Percentiles rank a stretch among this genome's conserved stretches.
These are phyloP conservation scores for Cryphonectria nitschkei DNA, from an alignment of 2,329 filamentous ascomycete species.

Conservation along the genomic window DNA sequence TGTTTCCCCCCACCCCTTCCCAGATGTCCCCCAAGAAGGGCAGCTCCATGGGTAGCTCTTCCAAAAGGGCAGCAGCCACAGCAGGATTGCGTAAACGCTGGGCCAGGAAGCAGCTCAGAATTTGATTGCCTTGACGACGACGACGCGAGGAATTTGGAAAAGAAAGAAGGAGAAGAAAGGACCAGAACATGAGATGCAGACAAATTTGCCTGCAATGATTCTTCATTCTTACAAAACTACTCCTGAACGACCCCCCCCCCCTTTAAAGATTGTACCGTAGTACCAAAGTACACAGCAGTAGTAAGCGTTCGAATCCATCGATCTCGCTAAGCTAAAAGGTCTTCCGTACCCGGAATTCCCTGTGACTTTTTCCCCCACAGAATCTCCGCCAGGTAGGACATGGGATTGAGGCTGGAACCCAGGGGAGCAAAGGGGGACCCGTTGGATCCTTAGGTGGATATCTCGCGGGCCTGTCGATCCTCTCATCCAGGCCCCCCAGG, in stretches of 20 bases:
- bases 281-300: too few relatives aligned
- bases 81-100: background rate
- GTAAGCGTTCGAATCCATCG: slow-evolving; percentile 11
- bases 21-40: background rate
- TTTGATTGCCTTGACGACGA: background rate
- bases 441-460: background rate
- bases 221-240: background rate
- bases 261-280: background rate
- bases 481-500: background rate
- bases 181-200: background rate
- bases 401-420: slow-evolving; percentile 6
- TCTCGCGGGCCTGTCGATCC: slow-evolving; percentile 6
- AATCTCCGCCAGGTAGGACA: slow-evolving; percentile 9
- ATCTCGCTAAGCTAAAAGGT: slow-evolving; percentile 10
- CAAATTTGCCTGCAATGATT: background rate
- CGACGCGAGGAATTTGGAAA: background rate
- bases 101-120: background rate
- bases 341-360: background rate
- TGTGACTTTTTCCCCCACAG: slow-evolving; percentile 1
- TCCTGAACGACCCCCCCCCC: background rate
- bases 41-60: background rate
- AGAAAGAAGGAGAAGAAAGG: background rate
- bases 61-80: background rate
- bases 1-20: too few relatives aligned
- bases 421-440: background rate